Conservation (phyloP, 495 filamentous ascomycete genomes). For the Baudoinia panamericana region DNA sequence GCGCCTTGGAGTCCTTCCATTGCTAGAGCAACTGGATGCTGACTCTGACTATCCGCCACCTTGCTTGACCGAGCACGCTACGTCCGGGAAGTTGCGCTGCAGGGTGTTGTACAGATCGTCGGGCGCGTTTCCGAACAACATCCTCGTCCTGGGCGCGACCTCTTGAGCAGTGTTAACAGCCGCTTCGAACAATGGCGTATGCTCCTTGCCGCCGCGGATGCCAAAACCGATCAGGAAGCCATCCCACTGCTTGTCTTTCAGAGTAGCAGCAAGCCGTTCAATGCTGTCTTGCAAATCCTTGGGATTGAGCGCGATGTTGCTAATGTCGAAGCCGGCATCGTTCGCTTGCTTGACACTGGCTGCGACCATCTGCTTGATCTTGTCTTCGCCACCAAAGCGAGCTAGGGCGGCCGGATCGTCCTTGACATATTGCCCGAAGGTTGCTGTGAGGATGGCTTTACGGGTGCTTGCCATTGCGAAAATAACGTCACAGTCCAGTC, state of each 20-base stretch:
- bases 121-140: conserved; percentile 8
- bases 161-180: not conserved
- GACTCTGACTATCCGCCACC: not conserved
- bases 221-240: conserved; percentile 9
- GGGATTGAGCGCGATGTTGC: conserved; percentile 6
- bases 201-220: conserved; percentile 1
- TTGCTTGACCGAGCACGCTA: not conserved
- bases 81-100: conserved; percentile 5
- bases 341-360: not conserved
- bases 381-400: not conserved
- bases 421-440: not conserved
- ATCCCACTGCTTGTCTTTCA: conserved; percentile 1
- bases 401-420: not conserved
- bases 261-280: conserved; percentile 1
- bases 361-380: conserved; percentile 2
- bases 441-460: conserved; percentile 7
- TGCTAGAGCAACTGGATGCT: no score
- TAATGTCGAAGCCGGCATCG: conserved; percentile 8
- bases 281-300: conserved; percentile 1
- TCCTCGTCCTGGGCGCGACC: conserved; percentile 3
- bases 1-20: no score
- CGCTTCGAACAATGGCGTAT: conserved; percentile 11
- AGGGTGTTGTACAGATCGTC: conserved; percentile 1
- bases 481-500: not conserved
- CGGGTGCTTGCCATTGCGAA: not conserved